A percentile compares a stretch with the other conserved stretches of the same genome.
These are phyloP conservation scores for Sporothrix pallida DNA, from an alignment of 2,329 filamentous ascomycete genomes.

Conservation along the genomic window DNA sequence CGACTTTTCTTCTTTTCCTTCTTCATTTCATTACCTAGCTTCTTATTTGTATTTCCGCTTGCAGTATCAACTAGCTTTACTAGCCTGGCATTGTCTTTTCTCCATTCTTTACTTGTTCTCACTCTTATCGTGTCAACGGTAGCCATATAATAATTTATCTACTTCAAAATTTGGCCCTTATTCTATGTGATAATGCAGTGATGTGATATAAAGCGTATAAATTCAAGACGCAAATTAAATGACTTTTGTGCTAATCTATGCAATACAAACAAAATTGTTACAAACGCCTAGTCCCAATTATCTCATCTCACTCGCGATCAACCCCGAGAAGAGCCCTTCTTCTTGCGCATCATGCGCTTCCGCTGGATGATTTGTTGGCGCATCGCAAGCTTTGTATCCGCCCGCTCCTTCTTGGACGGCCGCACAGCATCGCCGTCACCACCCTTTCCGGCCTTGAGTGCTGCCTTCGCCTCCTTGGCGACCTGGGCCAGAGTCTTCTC, in stretches of 20 bases:
- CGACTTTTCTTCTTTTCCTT: not conserved
- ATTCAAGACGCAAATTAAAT: not conserved
- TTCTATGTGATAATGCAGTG: not conserved
- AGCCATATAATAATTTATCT: conserved; percentile 13
- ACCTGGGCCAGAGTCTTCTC: conserved; percentile 26
- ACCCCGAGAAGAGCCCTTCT: conserved; percentile 51
- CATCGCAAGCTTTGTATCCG: conserved; percentile 49
- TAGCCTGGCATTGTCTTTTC: conserved; percentile 3
- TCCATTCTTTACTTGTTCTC: not conserved
- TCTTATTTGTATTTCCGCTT: conserved; percentile 1
- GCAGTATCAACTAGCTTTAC: conserved; percentile 10
- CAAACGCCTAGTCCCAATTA: not conserved
- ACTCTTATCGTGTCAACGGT: not conserved
- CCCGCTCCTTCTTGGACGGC: conserved; percentile 39
- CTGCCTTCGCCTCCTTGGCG: conserved; percentile 18
- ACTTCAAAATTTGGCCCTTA: not conserved
- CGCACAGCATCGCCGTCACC: conserved; percentile 32
- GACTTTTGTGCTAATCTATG: conserved; percentile 27
- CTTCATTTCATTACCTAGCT: not conserved
- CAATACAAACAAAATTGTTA: not conserved
- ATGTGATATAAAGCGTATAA: too few relatives aligned
- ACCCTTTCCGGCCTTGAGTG: conserved; percentile 36
- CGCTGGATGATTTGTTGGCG: conserved; percentile 81
- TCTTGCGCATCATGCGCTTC: conserved; percentile 80
- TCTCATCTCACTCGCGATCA: not conserved